Evolutionary conservation across 345 rosid genomes (phyloP), one percentile per base, ranked within the genome.

Genomic region (Viola odorata): DNA sequence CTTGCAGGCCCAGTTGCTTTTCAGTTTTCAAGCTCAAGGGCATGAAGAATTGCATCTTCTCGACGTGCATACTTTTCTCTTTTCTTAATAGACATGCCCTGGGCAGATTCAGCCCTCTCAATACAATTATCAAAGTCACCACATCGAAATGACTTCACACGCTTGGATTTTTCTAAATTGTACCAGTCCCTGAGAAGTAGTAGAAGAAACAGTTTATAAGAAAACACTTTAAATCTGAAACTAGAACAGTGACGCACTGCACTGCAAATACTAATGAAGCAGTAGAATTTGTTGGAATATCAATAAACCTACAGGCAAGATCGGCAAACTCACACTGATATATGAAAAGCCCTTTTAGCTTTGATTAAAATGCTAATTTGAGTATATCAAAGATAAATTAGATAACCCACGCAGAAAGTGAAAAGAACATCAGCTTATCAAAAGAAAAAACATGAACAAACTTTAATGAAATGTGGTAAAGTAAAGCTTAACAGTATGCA

Each of bases 1-100:
- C 64, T 74, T 84, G 66, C 64, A 79, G 73, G 32, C 32, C 32
- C 52, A 85, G 56, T 72, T 82, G 78, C 80, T 83, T 91, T 77
- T n/a, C n/a, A n/a, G n/a, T n/a, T n/a, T n/a, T 95, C 99, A 40
- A 95, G 96, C 71, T 95, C 99, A 69, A 95, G 96, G 11, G 98
- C 99, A 71, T 95, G 98, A 50, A 91, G 95, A 77, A 95, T 91
- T 17, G 99, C 98, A 74, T 95, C 99, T 81, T 95, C 99, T 62
- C 98, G 77, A 54, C 99, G 95, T 55, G 99, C 99, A 81, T 95
- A 95, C 75, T 95, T 95, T 84, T 95, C 99, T 67, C 98, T 82
- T 75, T 91, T 95, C 69, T 87, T 84, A 54, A 84, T 76, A 14
- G 96, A 94, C 80, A 85, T 73, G 40, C 91, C 83, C 64, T 75